Evolutionary conservation across 2,329 filamentous ascomycete species (phyloP).

Genomic region (Fusarium sublunatum): DNA sequence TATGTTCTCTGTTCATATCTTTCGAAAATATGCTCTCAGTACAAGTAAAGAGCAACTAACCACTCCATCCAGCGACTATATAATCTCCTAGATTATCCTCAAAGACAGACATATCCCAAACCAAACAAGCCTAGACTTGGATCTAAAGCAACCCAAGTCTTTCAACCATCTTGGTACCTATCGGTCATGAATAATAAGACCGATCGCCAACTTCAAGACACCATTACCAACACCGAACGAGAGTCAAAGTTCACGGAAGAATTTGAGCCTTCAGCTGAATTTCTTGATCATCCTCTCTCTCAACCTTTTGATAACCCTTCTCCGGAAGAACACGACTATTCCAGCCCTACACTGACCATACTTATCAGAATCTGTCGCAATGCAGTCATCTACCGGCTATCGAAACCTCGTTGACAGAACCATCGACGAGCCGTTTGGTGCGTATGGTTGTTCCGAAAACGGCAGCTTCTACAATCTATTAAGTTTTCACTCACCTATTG

Average conservation of each 20-base stretch:
- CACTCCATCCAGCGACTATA: neutral
- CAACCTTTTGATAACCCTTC: neutral
- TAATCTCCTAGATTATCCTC: neutral
- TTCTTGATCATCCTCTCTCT: neutral
- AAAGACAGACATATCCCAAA: too few relatives aligned
- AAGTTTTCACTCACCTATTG: neutral
- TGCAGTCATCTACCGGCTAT: neutral
- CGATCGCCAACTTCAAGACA: neutral
- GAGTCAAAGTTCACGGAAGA: constrained; percentile 7
- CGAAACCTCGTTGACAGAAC: neutral
- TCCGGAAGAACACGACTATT: neutral
- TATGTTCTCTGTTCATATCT: neutral
- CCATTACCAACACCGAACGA: neutral
- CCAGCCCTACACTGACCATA: neutral
- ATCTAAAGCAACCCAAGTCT: neutral
- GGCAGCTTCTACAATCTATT: neutral
- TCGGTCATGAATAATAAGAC: neutral
- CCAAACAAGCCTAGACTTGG: neutral
- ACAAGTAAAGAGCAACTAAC: too few relatives aligned
- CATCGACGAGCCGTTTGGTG: neutral
- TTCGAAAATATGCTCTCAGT: too few relatives aligned
- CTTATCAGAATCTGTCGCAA: neutral
- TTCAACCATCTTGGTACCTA: too few relatives aligned
- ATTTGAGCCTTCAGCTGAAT: neutral
- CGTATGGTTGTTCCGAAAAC: neutral